A percentile compares a stretch with the other conserved stretches of the same genome.
Evolutionary conservation across 495 filamentous ascomycete genomes (phyloP).

Genomic region (Geopyxis carbonaria): DNA sequence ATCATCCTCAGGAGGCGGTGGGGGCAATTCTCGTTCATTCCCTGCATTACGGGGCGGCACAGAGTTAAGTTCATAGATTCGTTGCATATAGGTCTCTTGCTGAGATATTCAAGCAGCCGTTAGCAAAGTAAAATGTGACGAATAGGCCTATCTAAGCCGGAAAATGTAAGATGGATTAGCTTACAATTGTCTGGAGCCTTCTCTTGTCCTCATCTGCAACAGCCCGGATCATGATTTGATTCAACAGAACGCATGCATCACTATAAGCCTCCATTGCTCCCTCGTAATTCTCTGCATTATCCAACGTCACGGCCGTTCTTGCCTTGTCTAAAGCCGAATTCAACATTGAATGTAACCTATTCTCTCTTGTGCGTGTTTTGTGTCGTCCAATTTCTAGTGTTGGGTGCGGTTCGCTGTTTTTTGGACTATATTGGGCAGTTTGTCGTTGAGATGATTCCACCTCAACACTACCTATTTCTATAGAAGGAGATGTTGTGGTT

Average conservation of each 20-base stretch:
- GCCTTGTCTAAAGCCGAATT: conserved; percentile 86
- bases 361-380: too few relatives aligned
- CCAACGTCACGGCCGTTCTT: conserved; percentile 82
- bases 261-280: conserved; percentile 81
- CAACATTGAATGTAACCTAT: conserved; percentile 54
- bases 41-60: conserved; percentile 32
- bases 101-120: too few relatives aligned
- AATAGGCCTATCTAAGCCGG: too few relatives aligned
- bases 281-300: conserved; percentile 87
- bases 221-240: conserved; percentile 71
- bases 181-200: conserved; percentile 79
- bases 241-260: conserved; percentile 71
- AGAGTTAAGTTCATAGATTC: conserved; percentile 66
- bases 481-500: background rate
- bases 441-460: too few relatives aligned
- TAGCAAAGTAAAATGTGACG: too few relatives aligned
- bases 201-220: conserved; percentile 63
- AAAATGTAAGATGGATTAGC: conserved; percentile 25
- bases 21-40: conserved; percentile 35
- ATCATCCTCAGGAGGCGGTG: conserved; percentile 47
- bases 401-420: too few relatives aligned
- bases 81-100: conserved; percentile 75
- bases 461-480: background rate
- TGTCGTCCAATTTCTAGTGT: too few relatives aligned
- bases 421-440: too few relatives aligned